These are phyloP conservation scores for Microsporum ferrugineum DNA, from an alignment of 2,329 filamentous ascomycete species.

Conservation along the genomic window DNA sequence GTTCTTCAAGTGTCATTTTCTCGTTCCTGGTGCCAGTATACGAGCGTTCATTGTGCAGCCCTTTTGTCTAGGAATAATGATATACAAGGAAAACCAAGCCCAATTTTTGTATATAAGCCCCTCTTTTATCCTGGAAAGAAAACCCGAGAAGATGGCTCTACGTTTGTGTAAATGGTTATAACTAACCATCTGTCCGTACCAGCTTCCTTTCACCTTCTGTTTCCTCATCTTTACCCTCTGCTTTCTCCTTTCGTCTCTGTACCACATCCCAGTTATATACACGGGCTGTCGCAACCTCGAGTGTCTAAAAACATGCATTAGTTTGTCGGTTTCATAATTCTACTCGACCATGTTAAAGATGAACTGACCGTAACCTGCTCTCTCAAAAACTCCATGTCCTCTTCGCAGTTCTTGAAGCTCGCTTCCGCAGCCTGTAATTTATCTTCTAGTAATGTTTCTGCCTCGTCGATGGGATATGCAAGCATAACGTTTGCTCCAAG, in stretches of 20 bases:
- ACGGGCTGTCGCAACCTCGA: conserved; percentile 89
- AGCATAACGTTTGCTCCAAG: conserved; percentile 98
- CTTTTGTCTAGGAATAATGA: too few species aligned
- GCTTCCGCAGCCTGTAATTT: conserved; percentile 70
- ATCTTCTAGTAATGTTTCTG: conserved; percentile 61
- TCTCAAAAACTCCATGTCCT: conserved; percentile 87
- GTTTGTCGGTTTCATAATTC: neutral
- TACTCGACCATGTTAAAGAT: neutral
- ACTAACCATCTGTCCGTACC: conserved; percentile 3
- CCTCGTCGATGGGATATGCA: conserved; percentile 81
- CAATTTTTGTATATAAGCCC: too few species aligned
- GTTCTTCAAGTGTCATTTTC: too few species aligned
- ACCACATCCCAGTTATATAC: conserved; percentile 99
- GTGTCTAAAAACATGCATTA: conserved; percentile 47
- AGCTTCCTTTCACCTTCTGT: conserved; percentile 24
- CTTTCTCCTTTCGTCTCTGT: conserved; percentile 84
- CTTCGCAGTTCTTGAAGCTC: conserved; percentile 78
- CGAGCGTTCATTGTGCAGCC: too few species aligned
- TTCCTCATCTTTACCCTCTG: conserved; percentile 36
- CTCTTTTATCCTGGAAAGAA: too few species aligned
- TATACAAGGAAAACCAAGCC: too few species aligned
- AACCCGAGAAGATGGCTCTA: neutral
- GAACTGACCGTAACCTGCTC: conserved; percentile 83
- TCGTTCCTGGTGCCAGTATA: too few species aligned
- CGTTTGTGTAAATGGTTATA: neutral